These are phyloP conservation scores for Globisporangium ultimum DNA, from an alignment of 352 stramenopile genomes.

Conservation along the genomic window DNA sequence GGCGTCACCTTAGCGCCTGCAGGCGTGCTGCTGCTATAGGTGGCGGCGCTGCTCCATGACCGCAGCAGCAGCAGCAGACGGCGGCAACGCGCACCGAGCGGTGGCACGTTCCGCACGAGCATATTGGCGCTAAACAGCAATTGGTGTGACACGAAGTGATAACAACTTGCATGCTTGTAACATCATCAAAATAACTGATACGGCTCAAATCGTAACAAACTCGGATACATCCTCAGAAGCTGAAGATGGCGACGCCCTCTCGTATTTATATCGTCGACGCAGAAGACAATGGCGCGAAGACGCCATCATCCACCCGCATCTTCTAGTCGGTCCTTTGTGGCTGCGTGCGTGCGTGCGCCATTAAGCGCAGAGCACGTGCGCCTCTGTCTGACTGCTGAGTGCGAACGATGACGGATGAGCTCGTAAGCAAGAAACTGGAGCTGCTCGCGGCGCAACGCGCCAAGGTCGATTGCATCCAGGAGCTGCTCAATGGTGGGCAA, in stretches of 20 bases:
- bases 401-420: slow-evolving; percentile 44
- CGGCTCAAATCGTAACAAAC: not conserved
- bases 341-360: not conserved
- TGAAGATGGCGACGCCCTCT: not conserved
- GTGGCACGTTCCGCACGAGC: not conserved
- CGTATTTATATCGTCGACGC: slow-evolving; percentile 7
- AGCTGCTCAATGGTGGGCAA: slow-evolving; percentile 45
- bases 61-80: not conserved
- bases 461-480: slow-evolving; percentile 58
- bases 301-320: no score
- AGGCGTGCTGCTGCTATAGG: not conserved
- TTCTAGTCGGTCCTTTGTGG: no score
- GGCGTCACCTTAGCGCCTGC: no score
- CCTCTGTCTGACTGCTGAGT: no score
- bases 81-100: not conserved
- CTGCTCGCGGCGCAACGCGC: slow-evolving; percentile 63
- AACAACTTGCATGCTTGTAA: no score
- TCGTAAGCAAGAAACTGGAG: slow-evolving; percentile 79
- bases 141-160: no score
- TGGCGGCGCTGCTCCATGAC: not conserved
- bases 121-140: not conserved
- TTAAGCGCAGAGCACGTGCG: not conserved
- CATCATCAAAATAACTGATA: no score
- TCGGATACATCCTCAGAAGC: slow-evolving; percentile 3
- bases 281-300: not conserved